Conservation (phyloP, 345 rosid species). For the Syzygium jambos region DNA sequence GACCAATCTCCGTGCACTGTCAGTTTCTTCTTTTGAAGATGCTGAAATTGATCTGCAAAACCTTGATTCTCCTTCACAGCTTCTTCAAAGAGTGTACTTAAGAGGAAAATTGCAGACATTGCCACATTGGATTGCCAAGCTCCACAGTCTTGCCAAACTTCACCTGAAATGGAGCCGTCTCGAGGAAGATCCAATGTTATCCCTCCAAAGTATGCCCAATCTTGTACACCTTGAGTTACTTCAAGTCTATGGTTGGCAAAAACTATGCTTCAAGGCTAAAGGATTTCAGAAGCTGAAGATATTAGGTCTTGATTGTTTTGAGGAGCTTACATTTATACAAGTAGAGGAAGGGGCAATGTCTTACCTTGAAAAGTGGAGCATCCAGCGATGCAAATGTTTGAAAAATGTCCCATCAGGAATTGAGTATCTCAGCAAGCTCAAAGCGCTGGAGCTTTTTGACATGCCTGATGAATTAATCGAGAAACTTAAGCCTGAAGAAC, state of each 20-base stretch:
- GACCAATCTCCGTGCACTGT: slow-evolving; percentile 1
- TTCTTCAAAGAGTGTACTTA: slow-evolving; percentile 2
- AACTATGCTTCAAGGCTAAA: slow-evolving; percentile 4
- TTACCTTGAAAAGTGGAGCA: slow-evolving; percentile 6
- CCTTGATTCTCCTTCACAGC: slow-evolving; percentile 10
- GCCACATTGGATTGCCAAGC: slow-evolving; percentile 14
- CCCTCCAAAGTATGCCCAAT: slow-evolving; percentile 13
- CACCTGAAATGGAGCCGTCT: slow-evolving; percentile 11
- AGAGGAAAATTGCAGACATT: slow-evolving; percentile 1
- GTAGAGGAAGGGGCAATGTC: slow-evolving; percentile 19
- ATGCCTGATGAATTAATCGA: slow-evolving; percentile 14
- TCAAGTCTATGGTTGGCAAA: slow-evolving; percentile 6
- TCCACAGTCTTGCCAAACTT: slow-evolving; percentile 6
- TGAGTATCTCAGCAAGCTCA: slow-evolving; percentile 12
- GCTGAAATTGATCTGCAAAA: slow-evolving; percentile 15
- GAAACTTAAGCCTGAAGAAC: slow-evolving; percentile 1
- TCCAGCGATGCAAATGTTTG: slow-evolving; percentile 9
- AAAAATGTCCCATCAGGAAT: slow-evolving; percentile 16
- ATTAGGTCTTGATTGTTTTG: slow-evolving; percentile 11
- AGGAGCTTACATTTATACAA: slow-evolving; percentile 4
- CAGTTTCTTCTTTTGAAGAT: not conserved
- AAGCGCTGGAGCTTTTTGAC: slow-evolving; percentile 14
- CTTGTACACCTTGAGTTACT: slow-evolving; percentile 20
- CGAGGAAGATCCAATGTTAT: slow-evolving; percentile 8
- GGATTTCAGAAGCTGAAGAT: slow-evolving; percentile 18